Conservation (phyloP, 768 basidiomycete species). For the Hemileccinum impolitum region DNA sequence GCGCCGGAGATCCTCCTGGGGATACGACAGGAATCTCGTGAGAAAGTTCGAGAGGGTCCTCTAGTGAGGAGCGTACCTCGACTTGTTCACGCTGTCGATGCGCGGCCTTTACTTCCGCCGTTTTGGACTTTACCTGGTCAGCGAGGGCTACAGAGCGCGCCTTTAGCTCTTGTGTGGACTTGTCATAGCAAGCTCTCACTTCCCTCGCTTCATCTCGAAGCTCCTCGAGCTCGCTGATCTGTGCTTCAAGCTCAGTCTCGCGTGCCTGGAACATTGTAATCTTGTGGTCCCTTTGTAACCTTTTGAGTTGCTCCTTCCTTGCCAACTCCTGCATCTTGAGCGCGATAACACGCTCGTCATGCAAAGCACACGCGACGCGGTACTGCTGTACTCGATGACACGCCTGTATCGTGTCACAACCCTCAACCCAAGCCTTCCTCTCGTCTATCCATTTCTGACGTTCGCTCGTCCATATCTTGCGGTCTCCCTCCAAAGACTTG, state of each 20-base stretch:
- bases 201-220: conserved; percentile 32
- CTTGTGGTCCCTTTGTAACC: conserved; percentile 62
- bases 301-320: conserved; percentile 55
- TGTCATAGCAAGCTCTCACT: conserved; percentile 21
- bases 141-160: conserved; percentile 33
- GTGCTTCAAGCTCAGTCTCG: conserved; percentile 57
- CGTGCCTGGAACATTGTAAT: conserved; percentile 64
- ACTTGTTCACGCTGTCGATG: conserved; percentile 43
- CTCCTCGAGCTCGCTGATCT: conserved; percentile 51
- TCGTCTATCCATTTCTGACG: conserved; percentile 49
- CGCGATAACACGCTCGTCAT: conserved; percentile 48
- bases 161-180: conserved; percentile 26
- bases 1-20: conserved; percentile 37
- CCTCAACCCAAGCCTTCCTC: conserved; percentile 56
- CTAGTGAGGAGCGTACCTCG: conserved; percentile 37
- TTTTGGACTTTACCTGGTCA: conserved; percentile 38
- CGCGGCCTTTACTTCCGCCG: conserved; percentile 37
- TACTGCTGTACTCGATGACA: conserved; percentile 66
- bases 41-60: not conserved
- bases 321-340: conserved; percentile 52
- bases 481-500: conserved; percentile 24
- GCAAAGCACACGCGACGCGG: conserved; percentile 49
- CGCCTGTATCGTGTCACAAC: conserved; percentile 58
- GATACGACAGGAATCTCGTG: not conserved
- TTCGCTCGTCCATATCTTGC: conserved; percentile 21